Percentiles rank a stretch among this genome's conserved stretches.
Conservation (phyloP, 352 stramenopile genomes). For the Thraustotheca clavata region DNA sequence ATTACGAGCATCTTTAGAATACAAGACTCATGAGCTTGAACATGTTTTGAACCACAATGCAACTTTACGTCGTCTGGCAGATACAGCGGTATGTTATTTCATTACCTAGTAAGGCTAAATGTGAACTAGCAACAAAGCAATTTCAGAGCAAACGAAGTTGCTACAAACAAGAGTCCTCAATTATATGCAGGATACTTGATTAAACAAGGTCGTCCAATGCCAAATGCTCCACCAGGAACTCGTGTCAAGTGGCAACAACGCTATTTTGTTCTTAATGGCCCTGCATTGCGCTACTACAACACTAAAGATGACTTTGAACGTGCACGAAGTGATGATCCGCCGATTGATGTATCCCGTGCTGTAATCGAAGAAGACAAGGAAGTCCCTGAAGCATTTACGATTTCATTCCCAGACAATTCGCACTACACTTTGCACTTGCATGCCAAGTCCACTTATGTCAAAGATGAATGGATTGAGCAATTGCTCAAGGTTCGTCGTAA, state of each 20-base stretch:
- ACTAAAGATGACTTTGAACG: conserved; percentile 84
- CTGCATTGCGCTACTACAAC: conserved; percentile 72
- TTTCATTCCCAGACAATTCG: conserved; percentile 70
- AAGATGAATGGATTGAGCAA: conserved; percentile 72
- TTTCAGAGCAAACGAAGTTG: conserved; percentile 78
- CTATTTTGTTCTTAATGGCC: conserved; percentile 78
- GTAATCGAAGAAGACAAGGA: conserved; percentile 66
- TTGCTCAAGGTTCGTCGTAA: conserved; percentile 31
- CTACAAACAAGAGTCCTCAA: conserved; percentile 52
- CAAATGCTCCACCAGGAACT: conserved; percentile 33
- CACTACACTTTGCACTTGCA: conserved; percentile 77
- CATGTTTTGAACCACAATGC: conserved; percentile 83
- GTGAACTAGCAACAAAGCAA: conserved; percentile 51
- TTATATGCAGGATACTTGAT: conserved; percentile 79
- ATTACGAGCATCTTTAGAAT: conserved; percentile 64
- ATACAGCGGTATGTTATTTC: conserved; percentile 35
- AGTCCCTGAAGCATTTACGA: conserved; percentile 72
- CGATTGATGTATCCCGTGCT: conserved; percentile 69
- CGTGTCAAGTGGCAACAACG: conserved; percentile 78
- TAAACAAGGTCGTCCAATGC: conserved; percentile 39
- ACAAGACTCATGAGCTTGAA: conserved; percentile 82
- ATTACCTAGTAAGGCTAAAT: not conserved
- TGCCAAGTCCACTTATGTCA: conserved; percentile 65
- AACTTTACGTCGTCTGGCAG: conserved; percentile 75
- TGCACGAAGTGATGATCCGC: conserved; percentile 63